Base-by-base conservation (phyloP, 305 asterid species). In the Ajuga reptans region DNA sequence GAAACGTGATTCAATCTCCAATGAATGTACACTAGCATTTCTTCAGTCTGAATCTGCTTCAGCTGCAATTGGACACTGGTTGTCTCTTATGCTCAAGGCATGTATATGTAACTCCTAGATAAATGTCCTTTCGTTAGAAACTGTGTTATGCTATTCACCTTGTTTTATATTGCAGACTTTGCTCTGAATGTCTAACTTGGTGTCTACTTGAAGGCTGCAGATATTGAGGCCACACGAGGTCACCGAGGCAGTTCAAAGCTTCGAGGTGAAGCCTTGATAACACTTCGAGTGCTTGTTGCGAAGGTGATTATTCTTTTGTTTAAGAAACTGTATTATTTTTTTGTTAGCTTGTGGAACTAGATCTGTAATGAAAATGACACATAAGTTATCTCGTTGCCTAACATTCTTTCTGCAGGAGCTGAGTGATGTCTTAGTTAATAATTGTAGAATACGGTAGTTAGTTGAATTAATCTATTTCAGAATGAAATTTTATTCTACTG, bases 41-140 rank as follows among this genome's bases (percentile, higher is more conserved):
- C 96, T 93, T 66, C 96, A 84, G 82, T 93, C 97, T 66, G 90
- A 93, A 69, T 66, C 88, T 67, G 97, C 96, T 66, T 85, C 97
- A 74, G 85, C 96, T 78, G 94, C 92, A n/a, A 76, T 93, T 80
- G 99, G 99, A 37, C 96, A 93, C 75, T 93, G 99, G 99, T 82
- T 93, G 3, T 91, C 97, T 72, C 96, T 93, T 77, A 81, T 90
- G 76, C 96, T 93, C 76, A 91, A 90, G 96, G 98, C 88, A 83
- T 70, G 80, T 59, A 60, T 56, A 50, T 49, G 66, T 72, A 39
- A 72, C 72, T 49, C 74, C 70, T 42, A 58, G 50, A 61, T 69
- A 66, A 45, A 36, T 55, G 1, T 60, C 72, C 54, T 71, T 54
- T 14, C 56, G 70, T 17, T 59, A 75, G 56, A 49, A 41, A 11